A percentile compares a stretch with the other conserved stretches of the same genome.
Conservation (phyloP, 805 yeast species). For the Nakazawaea laoshanensis region DNA sequence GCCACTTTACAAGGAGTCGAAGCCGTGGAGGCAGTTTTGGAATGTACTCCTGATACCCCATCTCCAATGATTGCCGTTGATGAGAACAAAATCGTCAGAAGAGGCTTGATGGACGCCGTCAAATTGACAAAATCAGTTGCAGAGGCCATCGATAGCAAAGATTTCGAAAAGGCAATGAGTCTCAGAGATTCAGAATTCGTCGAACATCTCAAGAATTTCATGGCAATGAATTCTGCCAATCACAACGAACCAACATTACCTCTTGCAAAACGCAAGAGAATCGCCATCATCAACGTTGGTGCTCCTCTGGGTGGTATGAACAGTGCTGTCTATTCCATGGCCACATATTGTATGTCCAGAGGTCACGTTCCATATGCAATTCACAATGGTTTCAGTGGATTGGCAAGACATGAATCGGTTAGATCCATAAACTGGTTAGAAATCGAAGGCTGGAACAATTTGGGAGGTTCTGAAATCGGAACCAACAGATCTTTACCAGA, state of each 20-base stretch:
- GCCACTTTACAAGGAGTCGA: slow-evolving; percentile 81
- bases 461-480: slow-evolving; percentile 79
- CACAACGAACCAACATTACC: slow-evolving; percentile 57
- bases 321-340: slow-evolving; percentile 69
- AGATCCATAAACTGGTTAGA: slow-evolving; percentile 57
- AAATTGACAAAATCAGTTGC: slow-evolving; percentile 66
- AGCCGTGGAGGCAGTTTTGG: slow-evolving; percentile 69
- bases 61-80: slow-evolving; percentile 72
- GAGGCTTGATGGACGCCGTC: slow-evolving; percentile 69
- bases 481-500: slow-evolving; percentile 67
- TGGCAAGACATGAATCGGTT: slow-evolving; percentile 54
- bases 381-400: slow-evolving; percentile 67
- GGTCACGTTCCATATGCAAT: slow-evolving; percentile 71
- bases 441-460: slow-evolving; percentile 63
- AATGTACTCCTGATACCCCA: slow-evolving; percentile 59
- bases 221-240: slow-evolving; percentile 61
- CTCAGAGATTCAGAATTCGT: slow-evolving; percentile 65
- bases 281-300: slow-evolving; percentile 70
- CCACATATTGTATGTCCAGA: slow-evolving; percentile 64
- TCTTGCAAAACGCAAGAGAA: slow-evolving; percentile 41
- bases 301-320: slow-evolving; percentile 78
- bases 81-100: slow-evolving; percentile 62
- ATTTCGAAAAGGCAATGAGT: slow-evolving; percentile 62
- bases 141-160: slow-evolving; percentile 52
- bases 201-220: slow-evolving; percentile 54